Conservation (phyloP, 441 rosid genomes). For the Iberis amara region DNA sequence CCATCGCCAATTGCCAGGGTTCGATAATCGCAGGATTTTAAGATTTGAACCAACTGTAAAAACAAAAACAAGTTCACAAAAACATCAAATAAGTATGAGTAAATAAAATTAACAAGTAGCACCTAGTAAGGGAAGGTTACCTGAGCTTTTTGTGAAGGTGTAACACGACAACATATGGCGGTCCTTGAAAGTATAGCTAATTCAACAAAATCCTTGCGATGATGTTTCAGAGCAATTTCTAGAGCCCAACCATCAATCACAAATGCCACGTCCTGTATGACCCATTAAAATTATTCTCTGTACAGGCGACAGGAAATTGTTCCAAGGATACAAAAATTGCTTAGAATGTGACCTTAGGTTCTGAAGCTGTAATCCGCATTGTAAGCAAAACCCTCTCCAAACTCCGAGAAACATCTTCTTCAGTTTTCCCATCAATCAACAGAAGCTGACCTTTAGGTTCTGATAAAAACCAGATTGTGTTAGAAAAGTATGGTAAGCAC, state of each 20-base stretch:
- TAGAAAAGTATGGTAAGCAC: conserved; percentile 16
- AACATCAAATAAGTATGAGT: conserved; percentile 4
- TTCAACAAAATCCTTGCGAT: conserved; percentile 83
- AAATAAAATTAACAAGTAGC: neutral
- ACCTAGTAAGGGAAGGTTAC: conserved; percentile 30
- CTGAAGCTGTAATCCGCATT: conserved; percentile 84
- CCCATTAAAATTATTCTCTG: conserved; percentile 4
- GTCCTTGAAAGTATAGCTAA: conserved; percentile 93
- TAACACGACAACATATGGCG: conserved; percentile 97
- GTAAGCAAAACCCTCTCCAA: conserved; percentile 96
- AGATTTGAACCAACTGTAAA: conserved; percentile 82
- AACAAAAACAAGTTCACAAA: conserved; percentile 4
- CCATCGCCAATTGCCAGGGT: conserved; percentile 98
- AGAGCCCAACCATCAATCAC: conserved; percentile 99
- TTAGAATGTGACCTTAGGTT: conserved; percentile 69
- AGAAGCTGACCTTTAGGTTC: conserved; percentile 99
- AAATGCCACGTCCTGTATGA: conserved; percentile 81
- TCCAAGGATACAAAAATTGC: conserved; percentile 14
- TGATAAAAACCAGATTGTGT: conserved; percentile 31
- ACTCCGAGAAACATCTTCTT: conserved; percentile 79
- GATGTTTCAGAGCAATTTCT: conserved; percentile 82
- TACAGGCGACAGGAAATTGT: conserved; percentile 5
- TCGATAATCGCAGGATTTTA: conserved; percentile 93
- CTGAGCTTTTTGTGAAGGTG: conserved; percentile 99
- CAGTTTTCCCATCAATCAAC: conserved; percentile 85